Conservation (phyloP, 2,329 filamentous ascomycete species). For the Aspergillus puulaauensis region DNA sequence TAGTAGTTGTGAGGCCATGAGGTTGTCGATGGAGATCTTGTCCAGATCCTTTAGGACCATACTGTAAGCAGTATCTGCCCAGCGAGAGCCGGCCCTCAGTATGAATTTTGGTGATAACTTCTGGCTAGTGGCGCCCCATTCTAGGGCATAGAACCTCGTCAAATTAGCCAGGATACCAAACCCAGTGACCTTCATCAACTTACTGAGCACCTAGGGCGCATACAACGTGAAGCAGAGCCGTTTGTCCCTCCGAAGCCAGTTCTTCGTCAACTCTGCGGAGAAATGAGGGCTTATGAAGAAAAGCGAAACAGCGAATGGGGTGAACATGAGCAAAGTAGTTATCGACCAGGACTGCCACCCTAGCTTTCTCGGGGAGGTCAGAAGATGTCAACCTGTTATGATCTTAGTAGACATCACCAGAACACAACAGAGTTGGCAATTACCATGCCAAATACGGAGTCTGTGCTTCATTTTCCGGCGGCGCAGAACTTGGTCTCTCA, state of each 20-base stretch:
- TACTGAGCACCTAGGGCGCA: slow-evolving; percentile 11
- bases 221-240: not conserved
- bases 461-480: not conserved
- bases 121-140: not conserved
- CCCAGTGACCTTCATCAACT: not conserved
- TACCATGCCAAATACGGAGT: not conserved
- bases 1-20: slow-evolving; percentile 6
- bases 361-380: not conserved
- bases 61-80: slow-evolving; percentile 2
- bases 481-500: not conserved
- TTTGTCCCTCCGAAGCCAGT: not conserved
- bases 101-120: not conserved
- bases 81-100: not conserved
- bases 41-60: slow-evolving; percentile 2
- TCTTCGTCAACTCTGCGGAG: slow-evolving; percentile 6
- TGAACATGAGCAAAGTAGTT: slow-evolving; percentile 8
- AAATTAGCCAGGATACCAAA: not conserved
- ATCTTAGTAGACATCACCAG: not conserved
- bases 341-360: slow-evolving; percentile 1
- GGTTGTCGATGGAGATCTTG: slow-evolving; percentile 10
- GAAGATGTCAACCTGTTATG: not conserved
- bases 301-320: slow-evolving; percentile 10
- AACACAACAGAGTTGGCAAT: not conserved
- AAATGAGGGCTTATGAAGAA: slow-evolving; percentile 9
- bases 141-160: slow-evolving; percentile 6